Evolutionary conservation across 139 green algal species (phyloP), one percentile per base, ranked within the genome.

Genomic region (Spirogloea muscicola): DNA sequence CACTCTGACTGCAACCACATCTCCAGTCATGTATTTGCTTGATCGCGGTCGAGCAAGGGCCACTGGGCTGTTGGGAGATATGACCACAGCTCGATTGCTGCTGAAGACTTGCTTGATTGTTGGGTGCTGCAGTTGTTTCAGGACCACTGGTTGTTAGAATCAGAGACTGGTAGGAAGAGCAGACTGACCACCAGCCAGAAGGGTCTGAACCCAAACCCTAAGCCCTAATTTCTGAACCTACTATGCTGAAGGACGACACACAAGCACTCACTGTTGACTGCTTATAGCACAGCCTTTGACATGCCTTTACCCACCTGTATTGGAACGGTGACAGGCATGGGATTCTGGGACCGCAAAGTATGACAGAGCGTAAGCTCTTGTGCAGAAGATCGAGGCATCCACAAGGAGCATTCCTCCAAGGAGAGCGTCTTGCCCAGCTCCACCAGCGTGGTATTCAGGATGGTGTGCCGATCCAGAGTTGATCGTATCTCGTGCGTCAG

Each of bases 21-120:
- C 72, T 9, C 72, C 72, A 6, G 70, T 39, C 70, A 67, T 58
- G 51, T 79, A 79, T 36, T 76, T 76, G 27, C 34, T 58, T n/a
- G 37, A 62, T 4, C 67, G 13, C 2, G 49, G 36, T 1, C 67
- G 18, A 18, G 58, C 66, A 33, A 74, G 10, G 4, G 61, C 57
- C 3, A 79, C 70, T 7, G 70, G 70, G 25, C n/a, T 66, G 70
- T 78, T 63, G 61, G 61, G 70, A 10, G 70, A 73, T 6, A 79
- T 79, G 21, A 79, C 70, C 9, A 75, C 61, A 27, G 70, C 70
- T 31, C 60, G n/a, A 16, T 37, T 77, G 7, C 42, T 70, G 58
- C 70, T 79, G 39, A 79, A 79, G 13, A 79, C 70, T 38, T 79
- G 70, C 37, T 76, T 76, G 3, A 76, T 59, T 18, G 67, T 76